Base-by-base conservation (phyloP, 2,329 filamentous ascomycete species). In the Pestalotiopsis sp. region DNA sequence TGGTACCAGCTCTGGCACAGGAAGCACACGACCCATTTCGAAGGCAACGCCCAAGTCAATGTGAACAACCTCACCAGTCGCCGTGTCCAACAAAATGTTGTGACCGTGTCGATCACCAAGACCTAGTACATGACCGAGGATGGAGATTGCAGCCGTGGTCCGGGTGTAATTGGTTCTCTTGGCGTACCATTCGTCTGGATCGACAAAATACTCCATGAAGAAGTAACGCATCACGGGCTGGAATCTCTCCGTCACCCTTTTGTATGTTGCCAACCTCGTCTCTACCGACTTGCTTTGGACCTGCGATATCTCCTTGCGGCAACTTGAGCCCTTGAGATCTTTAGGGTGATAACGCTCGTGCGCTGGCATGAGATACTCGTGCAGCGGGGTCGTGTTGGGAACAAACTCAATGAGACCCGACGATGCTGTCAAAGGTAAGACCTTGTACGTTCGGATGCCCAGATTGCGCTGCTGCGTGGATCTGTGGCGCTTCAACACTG, bases 371-470 rank as follows among this genome's bases (percentile, higher is more conserved):
- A 99, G 85, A 78, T 94, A 98, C 71, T 97, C 93, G 76, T 97
- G 93, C 45, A 99, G 85, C 0, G 97, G 94, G 65, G 97, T 91
- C 0, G 96, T 98, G 80, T 98, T 92, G 11, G 93, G 91, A 2
- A 99, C 97, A 76, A 99, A 99, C 78, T 99, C 96, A 76, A 99
- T 98, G 65, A 99, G 89, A 2, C 97, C 97, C 2, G 95, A 93
- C 45, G 90, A 89, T 0, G 92, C 88, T 0, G 93, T 97, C 57
- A 99, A 84, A 0, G 96, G 96, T 2, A 99, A 85, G 6, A 99
- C 96, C 80, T 98, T 98, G 86, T 99, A 99, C 0, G 96, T 98
- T 69, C 97, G 88, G 76, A 99, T 97, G 9, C 92, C 93, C 12
- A 99, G 85, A 72, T 93, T 93, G 5, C 96, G 91, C 77, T 97